Percentiles rank a stretch among this genome's conserved stretches.
Evolutionary conservation across 768 basidiomycete species (phyloP).

Genomic region (Lactarius tabidus): DNA sequence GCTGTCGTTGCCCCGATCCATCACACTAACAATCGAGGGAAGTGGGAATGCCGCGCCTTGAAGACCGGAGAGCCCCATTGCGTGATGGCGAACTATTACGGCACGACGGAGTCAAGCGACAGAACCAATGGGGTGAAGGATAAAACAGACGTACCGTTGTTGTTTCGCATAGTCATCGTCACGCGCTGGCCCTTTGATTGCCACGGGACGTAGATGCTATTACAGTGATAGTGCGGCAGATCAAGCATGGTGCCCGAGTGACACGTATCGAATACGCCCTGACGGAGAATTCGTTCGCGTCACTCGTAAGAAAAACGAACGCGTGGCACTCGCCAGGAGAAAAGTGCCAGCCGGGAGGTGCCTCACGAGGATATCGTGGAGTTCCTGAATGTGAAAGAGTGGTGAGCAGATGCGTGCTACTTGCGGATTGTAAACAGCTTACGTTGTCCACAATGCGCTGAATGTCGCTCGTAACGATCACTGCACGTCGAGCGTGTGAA

Average conservation of each 20-base stretch:
- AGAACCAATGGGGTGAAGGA: background rate
- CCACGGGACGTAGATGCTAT: conserved; percentile 26
- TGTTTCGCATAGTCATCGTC: conserved; percentile 13
- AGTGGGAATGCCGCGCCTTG: background rate
- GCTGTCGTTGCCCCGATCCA: background rate
- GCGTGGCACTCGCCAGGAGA: conserved; percentile 13
- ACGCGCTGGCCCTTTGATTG: conserved; percentile 20
- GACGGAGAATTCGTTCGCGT: background rate
- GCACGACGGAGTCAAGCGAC: background rate
- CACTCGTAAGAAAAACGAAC: background rate
- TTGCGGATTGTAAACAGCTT: background rate
- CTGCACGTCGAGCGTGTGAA: background rate
- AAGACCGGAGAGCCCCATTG: background rate
- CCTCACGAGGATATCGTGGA: conserved; percentile 24
- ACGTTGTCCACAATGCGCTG: conserved; percentile 29
- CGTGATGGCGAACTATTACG: background rate
- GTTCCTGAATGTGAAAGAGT: conserved; percentile 22
- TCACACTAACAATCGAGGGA: background rate
- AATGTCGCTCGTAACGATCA: conserved; percentile 16
- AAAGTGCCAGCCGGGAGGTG: conserved; percentile 15
- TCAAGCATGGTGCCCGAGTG: conserved; percentile 29
- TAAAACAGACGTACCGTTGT: conserved; percentile 7
- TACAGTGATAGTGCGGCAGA: conserved; percentile 26
- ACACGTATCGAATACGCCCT: conserved; percentile 28
- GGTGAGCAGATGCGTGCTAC: background rate